Evolutionary conservation across 164 flowering plant species (phyloP).

Genomic region (Cinnamomum chago): DNA sequence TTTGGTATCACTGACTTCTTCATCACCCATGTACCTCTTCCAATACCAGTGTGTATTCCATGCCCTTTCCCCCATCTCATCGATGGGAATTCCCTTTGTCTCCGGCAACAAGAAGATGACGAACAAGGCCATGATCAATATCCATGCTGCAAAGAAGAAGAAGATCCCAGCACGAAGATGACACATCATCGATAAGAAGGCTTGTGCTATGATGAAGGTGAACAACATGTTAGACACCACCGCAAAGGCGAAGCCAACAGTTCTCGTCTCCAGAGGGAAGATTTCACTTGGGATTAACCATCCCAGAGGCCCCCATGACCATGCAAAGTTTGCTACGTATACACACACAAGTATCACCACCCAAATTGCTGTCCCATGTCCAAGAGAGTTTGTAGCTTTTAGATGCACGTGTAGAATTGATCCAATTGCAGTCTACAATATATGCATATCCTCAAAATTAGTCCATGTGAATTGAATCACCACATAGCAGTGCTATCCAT

Average conservation of each 20-base stretch:
- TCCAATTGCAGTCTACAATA: conserved; percentile 31
- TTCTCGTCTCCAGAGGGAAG: conserved; percentile 55
- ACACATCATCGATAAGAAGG: conserved; percentile 68
- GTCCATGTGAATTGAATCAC: too few relatives aligned
- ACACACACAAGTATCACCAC: conserved; percentile 47
- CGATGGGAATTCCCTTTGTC: conserved; percentile 51
- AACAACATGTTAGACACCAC: conserved; percentile 67
- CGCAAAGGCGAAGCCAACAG: conserved; percentile 57
- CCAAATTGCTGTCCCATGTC: conserved; percentile 13
- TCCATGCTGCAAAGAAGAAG: conserved; percentile 66
- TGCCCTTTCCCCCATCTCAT: conserved; percentile 38
- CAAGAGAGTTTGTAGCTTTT: conserved; percentile 18
- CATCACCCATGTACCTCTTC: conserved; percentile 41
- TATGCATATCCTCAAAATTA: not conserved
- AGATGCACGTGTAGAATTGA: conserved; percentile 25
- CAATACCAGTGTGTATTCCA: conserved; percentile 54
- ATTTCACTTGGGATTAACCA: conserved; percentile 64
- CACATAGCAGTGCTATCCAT: not conserved
- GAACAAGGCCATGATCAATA: conserved; percentile 45
- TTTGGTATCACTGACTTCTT: not conserved
- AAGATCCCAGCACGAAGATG: conserved; percentile 52
- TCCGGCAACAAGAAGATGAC: conserved; percentile 46
- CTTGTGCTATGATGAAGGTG: conserved; percentile 71
- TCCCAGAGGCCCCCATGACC: conserved; percentile 77
- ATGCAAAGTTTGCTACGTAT: conserved; percentile 31